Conservation (phyloP, 1,284 basidiomycete genomes). For the Malassezia obtusa region DNA sequence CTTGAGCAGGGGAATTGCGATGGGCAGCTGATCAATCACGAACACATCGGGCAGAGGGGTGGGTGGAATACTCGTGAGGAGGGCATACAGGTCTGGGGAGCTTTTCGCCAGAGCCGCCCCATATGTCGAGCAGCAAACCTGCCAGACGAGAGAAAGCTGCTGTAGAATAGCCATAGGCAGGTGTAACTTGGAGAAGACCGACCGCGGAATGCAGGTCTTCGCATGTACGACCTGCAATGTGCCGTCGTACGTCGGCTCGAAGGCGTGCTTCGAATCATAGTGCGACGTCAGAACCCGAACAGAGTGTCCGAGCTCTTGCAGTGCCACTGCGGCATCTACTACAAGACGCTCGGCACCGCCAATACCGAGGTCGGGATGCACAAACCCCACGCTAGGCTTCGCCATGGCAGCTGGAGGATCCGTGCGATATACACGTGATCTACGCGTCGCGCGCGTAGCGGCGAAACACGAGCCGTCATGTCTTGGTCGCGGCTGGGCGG, state of each 20-base stretch:
- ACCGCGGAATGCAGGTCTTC: slow-evolving; percentile 65
- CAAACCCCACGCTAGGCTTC: slow-evolving; percentile 61
- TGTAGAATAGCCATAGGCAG: slow-evolving; percentile 79
- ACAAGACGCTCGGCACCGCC: slow-evolving; percentile 93
- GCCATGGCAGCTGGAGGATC: neutral
- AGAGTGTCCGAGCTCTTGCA: slow-evolving; percentile 72
- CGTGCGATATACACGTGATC: neutral
- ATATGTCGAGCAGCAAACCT: slow-evolving; percentile 30
- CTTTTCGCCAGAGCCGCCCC: slow-evolving; percentile 46
- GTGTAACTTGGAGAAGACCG: slow-evolving; percentile 66
- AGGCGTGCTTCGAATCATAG: slow-evolving; percentile 60
- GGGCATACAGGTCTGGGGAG: slow-evolving; percentile 26
- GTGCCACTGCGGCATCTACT: slow-evolving; percentile 83
- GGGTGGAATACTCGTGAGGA: slow-evolving; percentile 45
- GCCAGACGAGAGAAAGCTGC: slow-evolving; percentile 63
- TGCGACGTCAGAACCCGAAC: slow-evolving; percentile 92
- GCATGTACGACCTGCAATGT: slow-evolving; percentile 72
- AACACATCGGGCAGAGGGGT: slow-evolving; percentile 60
- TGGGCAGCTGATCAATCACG: slow-evolving; percentile 88
- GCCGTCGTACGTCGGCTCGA: slow-evolving; percentile 49
- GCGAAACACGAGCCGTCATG: neutral
- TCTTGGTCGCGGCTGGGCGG: neutral
- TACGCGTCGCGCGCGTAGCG: neutral
- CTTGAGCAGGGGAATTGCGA: slow-evolving; percentile 74
- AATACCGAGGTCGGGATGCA: slow-evolving; percentile 91